These are phyloP conservation scores for Trichoderma breve DNA, from an alignment of 2,329 filamentous ascomycete species.

Conservation along the genomic window DNA sequence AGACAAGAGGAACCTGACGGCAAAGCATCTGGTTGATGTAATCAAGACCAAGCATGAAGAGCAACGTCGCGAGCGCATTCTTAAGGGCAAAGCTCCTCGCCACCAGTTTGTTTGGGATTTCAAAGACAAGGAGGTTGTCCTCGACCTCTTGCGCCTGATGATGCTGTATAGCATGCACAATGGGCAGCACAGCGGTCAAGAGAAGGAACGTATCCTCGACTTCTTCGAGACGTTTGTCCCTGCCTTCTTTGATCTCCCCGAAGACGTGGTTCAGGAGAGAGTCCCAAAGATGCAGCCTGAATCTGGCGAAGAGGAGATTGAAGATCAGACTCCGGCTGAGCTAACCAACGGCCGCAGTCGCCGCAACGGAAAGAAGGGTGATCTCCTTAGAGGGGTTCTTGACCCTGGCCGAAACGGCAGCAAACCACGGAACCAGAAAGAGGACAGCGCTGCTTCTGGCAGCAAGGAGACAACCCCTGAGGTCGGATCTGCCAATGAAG, in stretches of 20 bases:
- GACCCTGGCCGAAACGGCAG: constrained; percentile 73
- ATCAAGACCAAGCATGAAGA: constrained; percentile 94
- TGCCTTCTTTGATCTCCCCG: constrained; percentile 71
- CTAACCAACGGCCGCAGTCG: constrained; percentile 65
- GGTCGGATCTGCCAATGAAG: constrained; percentile 71
- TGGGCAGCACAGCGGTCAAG: constrained; percentile 66
- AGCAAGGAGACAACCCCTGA: constrained; percentile 91
- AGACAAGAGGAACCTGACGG: constrained; percentile 88
- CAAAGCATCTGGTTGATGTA: constrained; percentile 84
- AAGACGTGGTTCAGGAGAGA: constrained; percentile 65
- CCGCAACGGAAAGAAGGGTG: constrained; percentile 73
- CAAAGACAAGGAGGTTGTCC: constrained; percentile 65
- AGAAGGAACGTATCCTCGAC: constrained; percentile 70
- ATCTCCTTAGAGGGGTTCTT: constrained; percentile 81
- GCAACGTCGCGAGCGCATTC: constrained; percentile 69
- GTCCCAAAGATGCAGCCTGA: constrained; percentile 68
- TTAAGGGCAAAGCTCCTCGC: constrained; percentile 59
- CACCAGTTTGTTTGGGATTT: constrained; percentile 78
- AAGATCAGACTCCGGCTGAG: constrained; percentile 69
- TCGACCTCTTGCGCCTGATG: constrained; percentile 61
- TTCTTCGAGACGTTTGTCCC: constrained; percentile 77
- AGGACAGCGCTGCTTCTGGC: constrained; percentile 68
- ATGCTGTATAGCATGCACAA: constrained; percentile 65
- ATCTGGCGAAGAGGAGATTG: constrained; percentile 73
- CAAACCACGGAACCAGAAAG: constrained; percentile 68